Base-by-base conservation (phyloP, 352 stramenopile genomes). In the Globisporangium parvum region DNA sequence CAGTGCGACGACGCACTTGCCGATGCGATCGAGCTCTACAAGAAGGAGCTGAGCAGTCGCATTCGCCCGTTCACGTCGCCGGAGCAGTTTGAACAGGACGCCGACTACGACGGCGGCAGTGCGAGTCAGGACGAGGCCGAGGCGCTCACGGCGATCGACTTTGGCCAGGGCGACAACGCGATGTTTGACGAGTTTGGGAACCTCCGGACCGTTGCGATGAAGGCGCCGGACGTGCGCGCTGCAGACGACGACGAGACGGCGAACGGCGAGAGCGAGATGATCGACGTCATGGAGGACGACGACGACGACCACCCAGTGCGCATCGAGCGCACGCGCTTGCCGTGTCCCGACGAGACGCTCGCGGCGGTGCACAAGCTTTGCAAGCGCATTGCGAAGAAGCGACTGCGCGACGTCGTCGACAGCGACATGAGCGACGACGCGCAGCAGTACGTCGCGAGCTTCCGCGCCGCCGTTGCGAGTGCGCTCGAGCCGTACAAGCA, bases 151-250 rank as follows among this genome's bases (percentile, higher is more conserved):
- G 62, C 78, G 20, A 63, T 91, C 11, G 70, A 87, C 52, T 67
- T 75, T 41, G 76, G 73, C 0, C 78, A 88, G 47, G 76, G 70
- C 3, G 66, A 69, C 21, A 81, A 71, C 24, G 77, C 71, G 37
- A 86, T 88, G 73, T 93, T 92, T 56, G 81, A 93, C 50, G 78
- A 91, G 50, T 65, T 70, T 47, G 84, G 84, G 17, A 93, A 93
- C 37, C 42, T 93, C 31, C 78, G 76, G 24, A 67, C 47, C 2
- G 59, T 88, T 15, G 40, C 61, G 1, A 35, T 85, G 6, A 67
- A 63, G 23, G 52, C 63, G 0, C 35, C 37, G 20, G 41, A 55
- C 21, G 48, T 58, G n/a, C 24, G 50, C 4, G 39, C 39, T 6
- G 39, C 14, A 44, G 39, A 18, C 0, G 67, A 81, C 47, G 67